Evolutionary conservation across 306 rosid genomes (phyloP).

Genomic region (Erythrophleum fordii): DNA sequence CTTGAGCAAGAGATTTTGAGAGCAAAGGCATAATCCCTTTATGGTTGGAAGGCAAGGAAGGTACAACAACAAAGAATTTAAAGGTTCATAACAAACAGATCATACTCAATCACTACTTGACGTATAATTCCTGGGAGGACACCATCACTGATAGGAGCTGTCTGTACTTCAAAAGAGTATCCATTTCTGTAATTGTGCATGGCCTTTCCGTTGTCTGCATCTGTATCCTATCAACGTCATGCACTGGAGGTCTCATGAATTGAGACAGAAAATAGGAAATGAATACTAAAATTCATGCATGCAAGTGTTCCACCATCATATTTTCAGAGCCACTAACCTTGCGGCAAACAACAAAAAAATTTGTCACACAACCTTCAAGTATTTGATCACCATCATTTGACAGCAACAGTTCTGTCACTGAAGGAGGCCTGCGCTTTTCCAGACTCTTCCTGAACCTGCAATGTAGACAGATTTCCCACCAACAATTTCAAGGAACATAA

Average conservation of each 20-base stretch:
- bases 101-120: slow-evolving; percentile 82
- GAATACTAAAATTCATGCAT: slow-evolving; percentile 24
- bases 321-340: slow-evolving; percentile 57
- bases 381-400: slow-evolving; percentile 77
- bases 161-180: slow-evolving; percentile 77
- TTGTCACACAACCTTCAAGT: slow-evolving; percentile 88
- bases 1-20: background rate
- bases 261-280: slow-evolving; percentile 26
- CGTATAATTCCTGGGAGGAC: slow-evolving; percentile 89
- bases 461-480: slow-evolving; percentile 13
- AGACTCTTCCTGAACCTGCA: slow-evolving; percentile 79
- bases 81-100: background rate
- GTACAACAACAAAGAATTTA: background rate
- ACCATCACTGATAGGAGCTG: slow-evolving; percentile 76
- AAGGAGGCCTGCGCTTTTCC: slow-evolving; percentile 82
- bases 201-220: slow-evolving; percentile 41
- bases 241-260: slow-evolving; percentile 1
- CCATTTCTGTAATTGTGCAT: slow-evolving; percentile 34
- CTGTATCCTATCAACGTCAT: slow-evolving; percentile 47
- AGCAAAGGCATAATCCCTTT: slow-evolving; percentile 1
- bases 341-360: slow-evolving; percentile 74
- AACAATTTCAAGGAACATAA: slow-evolving; percentile 22
- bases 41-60: slow-evolving; percentile 14
- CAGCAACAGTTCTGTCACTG: slow-evolving; percentile 81
- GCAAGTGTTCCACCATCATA: slow-evolving; percentile 8